Evolutionary conservation across 306 rosid genomes (phyloP), one percentile per base, ranked within the genome.

Genomic region (Dryas octopetala): DNA sequence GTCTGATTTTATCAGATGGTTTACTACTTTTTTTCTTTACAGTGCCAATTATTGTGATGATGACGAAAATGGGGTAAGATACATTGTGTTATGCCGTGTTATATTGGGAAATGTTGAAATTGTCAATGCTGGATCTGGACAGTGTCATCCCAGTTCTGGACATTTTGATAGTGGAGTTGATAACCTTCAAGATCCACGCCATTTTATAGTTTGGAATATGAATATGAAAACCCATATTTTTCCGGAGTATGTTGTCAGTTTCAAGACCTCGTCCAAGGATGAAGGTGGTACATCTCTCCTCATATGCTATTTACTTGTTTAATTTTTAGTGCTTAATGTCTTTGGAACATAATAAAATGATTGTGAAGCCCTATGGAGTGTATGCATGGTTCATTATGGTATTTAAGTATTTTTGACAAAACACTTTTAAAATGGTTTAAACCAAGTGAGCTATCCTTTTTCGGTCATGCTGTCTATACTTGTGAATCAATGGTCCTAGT

Each of bases 141-240:
- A 64, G 54, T 80, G 26, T 50, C 68, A 17, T 69, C 83, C 83
- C 76, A 80, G 83, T 75, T 74, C 76, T 46, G 70, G 49, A 7
- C 43, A 69, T 64, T 80, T 68, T 68, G 83, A 80, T 66, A 74
- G 67, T 69, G 83, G 80, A 19, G 83, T 80, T 67, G 83, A 80
- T 75, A 76, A 80, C 54, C 83, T 80, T 54, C 80, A 69, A 50
- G 61, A 80, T 61, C 83, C 83, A 51, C 5, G 76, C 66, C 71
- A 68, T 61, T 71, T 74, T 80, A 74, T 80, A 15, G 66, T 80
- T 50, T 80, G 76, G 76, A 53, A 65, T 75, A 63, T 68, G 72
- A 80, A 80, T 41, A 45, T 74, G 66, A 69, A 68, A 49, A 80
- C 76, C 76, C 83, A 75, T 44, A 80, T 80, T 62, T 69, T 74